Evolutionary conservation across 2,329 filamentous ascomycete genomes (phyloP), one percentile per base, ranked within the genome.

Genomic region (Fusarium stilboides): DNA sequence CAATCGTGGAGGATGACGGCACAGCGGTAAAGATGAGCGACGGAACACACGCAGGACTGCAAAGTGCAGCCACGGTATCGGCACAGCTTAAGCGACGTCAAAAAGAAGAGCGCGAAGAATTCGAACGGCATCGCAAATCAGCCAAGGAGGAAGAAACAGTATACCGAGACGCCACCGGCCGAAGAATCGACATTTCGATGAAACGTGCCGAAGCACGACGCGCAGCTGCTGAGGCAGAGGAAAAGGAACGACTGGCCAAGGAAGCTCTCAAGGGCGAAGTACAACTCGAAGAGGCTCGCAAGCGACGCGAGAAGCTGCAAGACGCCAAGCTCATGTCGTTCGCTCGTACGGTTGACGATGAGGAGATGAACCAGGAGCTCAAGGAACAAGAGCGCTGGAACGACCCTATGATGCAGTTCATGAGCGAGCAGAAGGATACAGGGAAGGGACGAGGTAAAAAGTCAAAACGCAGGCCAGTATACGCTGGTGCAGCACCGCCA

Each of bases 131-230:
- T 73, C 71, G 77, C 34, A 84, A 81, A 60, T 82, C 78, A 65
- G 78, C 78, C 40, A 81, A 83, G 59, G 87, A 88, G 33, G 87
- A 91, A 74, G 94, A 98, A 80, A 97, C 95, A 0, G 94, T 98
- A 24, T 98, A 98, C 78, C 92, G 96, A 73, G 96, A 99, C 80
- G 96, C 97, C 13, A 96, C 92, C 5, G 96, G 96, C 14, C 88
- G 94, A n/a, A 91, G 97, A 57, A 94, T 99, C 68, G 97, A 99
- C 76, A 88, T 98, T 24, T 90, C 91, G 19, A 93, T 97, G 92
- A 94, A 93, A 79, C 88, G 94, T 24, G 94, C 94, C 20, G 94
- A 98, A 79, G 91, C 93, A 51, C 87, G 93, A n/a, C 88, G 89
- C 50, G 80, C 80, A 12, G 85, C 83, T 2, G 78, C 79, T 6